Evolutionary conservation across 2,329 filamentous ascomycete species (phyloP), one percentile per base, ranked within the genome.

Genomic region (Hypoxylon sp.): DNA sequence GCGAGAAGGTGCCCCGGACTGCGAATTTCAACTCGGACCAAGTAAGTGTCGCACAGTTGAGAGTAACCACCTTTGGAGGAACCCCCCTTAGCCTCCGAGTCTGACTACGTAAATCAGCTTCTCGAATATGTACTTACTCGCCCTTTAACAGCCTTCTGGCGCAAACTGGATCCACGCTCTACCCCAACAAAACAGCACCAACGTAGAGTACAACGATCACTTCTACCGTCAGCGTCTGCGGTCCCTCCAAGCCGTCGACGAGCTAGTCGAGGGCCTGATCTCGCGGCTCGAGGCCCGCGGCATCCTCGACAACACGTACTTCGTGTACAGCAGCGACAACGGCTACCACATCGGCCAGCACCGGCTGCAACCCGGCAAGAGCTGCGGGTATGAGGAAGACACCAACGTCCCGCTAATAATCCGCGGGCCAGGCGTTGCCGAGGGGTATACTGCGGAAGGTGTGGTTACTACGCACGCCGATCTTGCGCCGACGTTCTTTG

Each of bases 21-120:
- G 79, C 82, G 0, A 88, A 88, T 75, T 93, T 93, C 78, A 93
- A 94, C 71, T 90, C 91, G 0, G 83, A 87, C 2, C 79, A 81
- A 68, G 86, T 87, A 76, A 39, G 80, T 54, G 19, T 11, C 5
- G 24, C 13, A 9, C 10, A 11, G 29, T 24, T 9, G n/a, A 31
- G 24, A n/a, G 14, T 19, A 9, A 33, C 6, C 3, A 6, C 6
- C 19, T 19, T 9, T 9, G 29, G 29, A 5, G 19, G 22, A 46
- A 46, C 74, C 39, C 26, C 17, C 2, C 10, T 3, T 29, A 9
- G 1, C n/a, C 26, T 9, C 22, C 19, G 44, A 47, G 3, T 24
- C 44, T 4, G 19, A 47, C 19, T 22, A 13, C 19, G 19, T 22
- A 22, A 1, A 24, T 14, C 9, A 47, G 1, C 19, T 17, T 6